Evolutionary conservation across 2,329 filamentous ascomycete species (phyloP).

Genomic region (Chaetomium globosum): DNA sequence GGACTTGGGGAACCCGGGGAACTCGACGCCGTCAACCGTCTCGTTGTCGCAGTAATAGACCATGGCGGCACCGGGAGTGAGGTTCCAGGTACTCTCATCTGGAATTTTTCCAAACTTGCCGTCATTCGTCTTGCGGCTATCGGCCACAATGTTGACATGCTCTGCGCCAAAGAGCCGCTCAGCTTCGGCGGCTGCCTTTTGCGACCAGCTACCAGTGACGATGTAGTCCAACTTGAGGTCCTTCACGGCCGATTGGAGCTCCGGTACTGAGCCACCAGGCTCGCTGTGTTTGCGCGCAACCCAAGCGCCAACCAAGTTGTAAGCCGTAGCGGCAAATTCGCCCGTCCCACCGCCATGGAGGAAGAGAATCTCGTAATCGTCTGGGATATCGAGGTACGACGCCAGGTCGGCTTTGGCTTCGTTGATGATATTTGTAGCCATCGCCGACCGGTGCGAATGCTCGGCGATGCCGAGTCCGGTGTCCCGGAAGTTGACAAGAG

Average conservation of each 20-base stretch:
- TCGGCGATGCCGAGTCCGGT: constrained; percentile 86
- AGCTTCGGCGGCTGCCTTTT: constrained; percentile 86
- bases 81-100: constrained; percentile 72
- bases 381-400: constrained; percentile 75
- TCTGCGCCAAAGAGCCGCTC: constrained; percentile 74
- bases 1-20: constrained; percentile 57
- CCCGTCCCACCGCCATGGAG: constrained; percentile 86
- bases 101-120: constrained; percentile 89
- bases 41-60: constrained; percentile 95
- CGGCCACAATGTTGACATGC: constrained; percentile 77
- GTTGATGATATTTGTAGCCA: constrained; percentile 77
- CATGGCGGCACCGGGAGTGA: constrained; percentile 69
- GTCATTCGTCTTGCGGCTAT: constrained; percentile 65
- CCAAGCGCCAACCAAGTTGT: constrained; percentile 85
- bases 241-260: constrained; percentile 52
- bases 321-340: constrained; percentile 79
- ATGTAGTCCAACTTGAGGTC: constrained; percentile 86
- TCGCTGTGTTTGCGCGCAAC: constrained; percentile 63
- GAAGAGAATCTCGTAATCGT: constrained; percentile 85
- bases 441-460: constrained; percentile 82
- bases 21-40: constrained; percentile 92
- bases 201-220: constrained; percentile 86
- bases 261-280: too few species aligned
- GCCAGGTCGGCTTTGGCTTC: constrained; percentile 74
- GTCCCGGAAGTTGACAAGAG: constrained; percentile 78